A percentile compares a stretch with the other conserved stretches of the same genome.
phyloP scores from a whole-genome alignment of 495 filamentous ascomycete species.

The Mytilinidion resinicola region DNA sequence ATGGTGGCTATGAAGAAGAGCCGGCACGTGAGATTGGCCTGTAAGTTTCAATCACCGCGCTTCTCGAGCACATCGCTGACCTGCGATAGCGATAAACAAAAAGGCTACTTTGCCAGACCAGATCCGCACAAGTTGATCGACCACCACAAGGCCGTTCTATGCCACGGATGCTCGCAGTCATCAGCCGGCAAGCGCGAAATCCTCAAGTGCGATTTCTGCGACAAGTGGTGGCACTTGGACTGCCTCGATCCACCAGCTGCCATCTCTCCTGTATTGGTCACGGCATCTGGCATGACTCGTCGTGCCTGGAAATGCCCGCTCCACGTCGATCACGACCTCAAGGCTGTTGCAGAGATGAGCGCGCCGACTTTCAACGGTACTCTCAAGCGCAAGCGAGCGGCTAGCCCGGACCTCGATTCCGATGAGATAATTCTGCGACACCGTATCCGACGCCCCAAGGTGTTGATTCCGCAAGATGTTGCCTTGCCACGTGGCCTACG shows the following conservation, averaged over 20 bases:
- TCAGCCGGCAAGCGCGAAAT: slow-evolving; percentile 24
- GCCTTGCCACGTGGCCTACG: slow-evolving; percentile 50
- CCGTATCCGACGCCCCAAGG: slow-evolving; percentile 49
- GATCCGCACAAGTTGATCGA: slow-evolving; percentile 61
- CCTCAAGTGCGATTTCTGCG: slow-evolving; percentile 59
- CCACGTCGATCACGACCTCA: slow-evolving; percentile 61
- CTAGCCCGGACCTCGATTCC: not conserved
- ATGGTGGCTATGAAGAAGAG: slow-evolving; percentile 71
- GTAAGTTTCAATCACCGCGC: slow-evolving; percentile 14
- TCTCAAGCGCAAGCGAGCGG: too few relatives aligned
- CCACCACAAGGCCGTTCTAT: slow-evolving; percentile 52
- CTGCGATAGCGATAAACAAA: slow-evolving; percentile 15
- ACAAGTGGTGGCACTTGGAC: slow-evolving; percentile 79
- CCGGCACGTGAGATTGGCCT: slow-evolving; percentile 37
- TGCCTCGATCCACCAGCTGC: slow-evolving; percentile 82
- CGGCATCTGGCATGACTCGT: slow-evolving; percentile 39
- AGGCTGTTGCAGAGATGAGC: slow-evolving; percentile 19
- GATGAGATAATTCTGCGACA: slow-evolving; percentile 13
- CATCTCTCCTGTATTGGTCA: slow-evolving; percentile 52
- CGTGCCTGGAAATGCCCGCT: slow-evolving; percentile 83
- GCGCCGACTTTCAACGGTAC: not conserved
- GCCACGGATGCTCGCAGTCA: slow-evolving; percentile 34
- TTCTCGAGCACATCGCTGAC: slow-evolving; percentile 11
- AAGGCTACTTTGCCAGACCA: slow-evolving; percentile 24
- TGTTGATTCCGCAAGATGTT: slow-evolving; percentile 42